Base-by-base conservation (phyloP, 345 rosid genomes). In the Boechera divaricarpa region DNA sequence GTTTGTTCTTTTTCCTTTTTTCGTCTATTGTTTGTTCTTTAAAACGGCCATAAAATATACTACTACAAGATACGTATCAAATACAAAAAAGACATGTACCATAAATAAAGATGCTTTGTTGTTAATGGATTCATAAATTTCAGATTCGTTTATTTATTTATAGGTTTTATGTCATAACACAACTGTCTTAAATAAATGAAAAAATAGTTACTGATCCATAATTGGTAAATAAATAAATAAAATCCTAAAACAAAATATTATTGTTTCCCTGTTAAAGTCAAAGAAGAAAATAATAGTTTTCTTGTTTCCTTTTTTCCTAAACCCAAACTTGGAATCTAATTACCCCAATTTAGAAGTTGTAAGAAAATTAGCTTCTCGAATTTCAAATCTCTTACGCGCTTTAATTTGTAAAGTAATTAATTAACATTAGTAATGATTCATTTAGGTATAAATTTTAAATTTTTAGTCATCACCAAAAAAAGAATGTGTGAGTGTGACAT, bases 401-500 rank as follows among this genome's bases (percentile, higher is more conserved):
- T 55, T 54, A 6, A 39, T 39, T 21, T 24, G n/a, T 36, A 60
- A 49, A 26, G 12, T 1, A 44, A 5, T 0, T 3, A 42, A 42
- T 6, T 13, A 15, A 13, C 3, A 28, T 28, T 44, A 2, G 1
- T 39, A 49, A 42, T 41, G 51, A 41, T 62, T 41, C 10, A 13
- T 12, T 42, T 41, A 41, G 32, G 51, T 41, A 2, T 44, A 47
- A 49, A 16, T 26, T 54, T 21, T 6, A 62, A 8, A 39, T 38
- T 9, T 66, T 3, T 29, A 45, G 4, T 57, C n/a, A 10, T 48
- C 33, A 74, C 15, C 21, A 26, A 47, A 47, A 63, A 45, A 10
- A 56, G 35, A 73, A 71, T 70, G 72, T 72, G 81, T 29, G 72
- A 77, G 67, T 56, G 76, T 77, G 60, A 70, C 71, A n/a, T 39